Base-by-base conservation (phyloP, 2,329 filamentous ascomycete genomes). In the Ophiostoma ips region DNA sequence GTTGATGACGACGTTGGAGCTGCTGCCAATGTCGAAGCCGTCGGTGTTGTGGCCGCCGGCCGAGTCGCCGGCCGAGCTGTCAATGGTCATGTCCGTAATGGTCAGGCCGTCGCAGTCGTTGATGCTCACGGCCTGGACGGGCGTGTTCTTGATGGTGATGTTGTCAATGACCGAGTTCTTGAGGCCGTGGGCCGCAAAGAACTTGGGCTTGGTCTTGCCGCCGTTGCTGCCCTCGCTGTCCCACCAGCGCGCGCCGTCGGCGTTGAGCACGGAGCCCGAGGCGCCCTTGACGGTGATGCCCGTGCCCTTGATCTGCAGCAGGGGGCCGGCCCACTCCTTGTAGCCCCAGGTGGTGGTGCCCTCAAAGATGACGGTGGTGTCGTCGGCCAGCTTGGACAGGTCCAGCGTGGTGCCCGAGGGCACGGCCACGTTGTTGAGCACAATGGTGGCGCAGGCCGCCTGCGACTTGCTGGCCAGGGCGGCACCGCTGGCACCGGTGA, bases 11-110 rank as follows among this genome's bases (percentile, higher is more conserved):
- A 79, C 66, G 37, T 66, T 66, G 19, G 59, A 65, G 34, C 69
- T 75, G 34, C 60, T 64, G 46, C 72, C 71, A 46, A 80, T 68
- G 51, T 79, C 75, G 56, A 79, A 80, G 1, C 68, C 76, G 57
- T 79, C 76, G 1, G 75, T 79, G 66, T 80, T 80, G 57, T 72
- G 62, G 2, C 69, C 76, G 56, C 78, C 76, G 1, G 73, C 78
- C 2, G n/a, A 51, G 52, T 68, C 64, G 8, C 66, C 67, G 7
- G 57, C 59, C 3, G 62, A 61, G 59, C 67, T 69, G 53, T 71
- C 63, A 30, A 71, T 59, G 40, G 58, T 63, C 48, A 71, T 57
- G 38, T 55, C 58, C 18, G 59, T 62, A 9, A 69, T 54, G 5
- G 59, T 60, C 4, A 71, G 58, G 50, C 62, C 59, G 19, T 58